Evolutionary conservation across 192 early-diverging fungal species (phyloP).

Genomic region (Mortierella hygrophila): DNA sequence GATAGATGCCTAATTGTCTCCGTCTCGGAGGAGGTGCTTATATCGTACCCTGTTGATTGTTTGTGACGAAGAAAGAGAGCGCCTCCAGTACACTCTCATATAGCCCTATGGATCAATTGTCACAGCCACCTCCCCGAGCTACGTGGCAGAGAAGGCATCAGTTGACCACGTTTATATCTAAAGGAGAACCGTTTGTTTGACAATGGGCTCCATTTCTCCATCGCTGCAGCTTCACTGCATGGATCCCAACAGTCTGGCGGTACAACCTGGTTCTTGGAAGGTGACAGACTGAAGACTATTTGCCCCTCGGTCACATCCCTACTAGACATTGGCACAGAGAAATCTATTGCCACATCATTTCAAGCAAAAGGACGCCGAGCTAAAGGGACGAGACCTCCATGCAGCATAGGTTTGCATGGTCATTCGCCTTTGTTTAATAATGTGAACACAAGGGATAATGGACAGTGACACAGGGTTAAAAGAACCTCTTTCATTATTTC

Average conservation of each 20-base stretch:
- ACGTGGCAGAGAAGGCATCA: no score
- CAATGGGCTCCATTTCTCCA: slow-evolving; percentile 20
- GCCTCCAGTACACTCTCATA: no score
- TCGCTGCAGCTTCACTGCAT: slow-evolving; percentile 24
- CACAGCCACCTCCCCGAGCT: no score
- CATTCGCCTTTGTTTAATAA: slow-evolving; percentile 16
- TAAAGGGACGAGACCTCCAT: slow-evolving; percentile 27
- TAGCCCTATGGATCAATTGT: no score
- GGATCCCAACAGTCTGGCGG: slow-evolving; percentile 19
- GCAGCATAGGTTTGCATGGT: slow-evolving; percentile 21
- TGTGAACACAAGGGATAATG: slow-evolving; percentile 3
- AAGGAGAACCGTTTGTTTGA: slow-evolving; percentile 26
- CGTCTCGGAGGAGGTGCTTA: no score
- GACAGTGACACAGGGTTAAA: background rate
- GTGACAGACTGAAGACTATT: slow-evolving; percentile 13
- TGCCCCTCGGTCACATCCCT: slow-evolving; percentile 17
- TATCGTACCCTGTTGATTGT: no score
- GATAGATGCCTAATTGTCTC: no score
- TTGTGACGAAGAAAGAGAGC: no score
- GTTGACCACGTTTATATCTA: slow-evolving; percentile 29
- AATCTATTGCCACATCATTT: slow-evolving; percentile 21
- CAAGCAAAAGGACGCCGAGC: slow-evolving; percentile 26
- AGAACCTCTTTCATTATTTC: background rate
- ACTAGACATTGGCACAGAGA: slow-evolving; percentile 5
- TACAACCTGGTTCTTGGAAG: slow-evolving; percentile 18